phyloP scores from a whole-genome alignment of 352 stramenopile genomes.

The Paralagenidium karlingii region DNA sequence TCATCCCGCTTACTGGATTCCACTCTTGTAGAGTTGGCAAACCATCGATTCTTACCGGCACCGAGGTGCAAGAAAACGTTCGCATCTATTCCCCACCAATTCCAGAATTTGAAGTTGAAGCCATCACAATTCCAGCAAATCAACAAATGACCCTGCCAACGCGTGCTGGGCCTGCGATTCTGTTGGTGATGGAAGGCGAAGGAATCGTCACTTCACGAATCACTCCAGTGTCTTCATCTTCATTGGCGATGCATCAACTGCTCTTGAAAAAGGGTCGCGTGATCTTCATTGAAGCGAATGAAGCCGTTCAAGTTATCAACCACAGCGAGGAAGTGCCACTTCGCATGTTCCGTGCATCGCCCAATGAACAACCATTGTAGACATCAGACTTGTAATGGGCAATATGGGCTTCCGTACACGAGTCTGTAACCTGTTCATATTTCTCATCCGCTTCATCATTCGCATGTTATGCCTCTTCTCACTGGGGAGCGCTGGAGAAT shows the following conservation, averaged over 20 bases:
- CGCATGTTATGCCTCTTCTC: too few species aligned
- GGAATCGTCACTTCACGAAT: background rate
- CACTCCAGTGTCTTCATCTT: too few species aligned
- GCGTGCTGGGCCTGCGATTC: constrained; percentile 30
- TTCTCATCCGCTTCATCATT: too few species aligned
- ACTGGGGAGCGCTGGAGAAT: constrained; percentile 13
- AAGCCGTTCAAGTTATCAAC: constrained; percentile 28
- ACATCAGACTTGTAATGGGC: too few species aligned
- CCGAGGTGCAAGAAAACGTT: constrained; percentile 35
- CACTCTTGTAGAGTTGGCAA: constrained; percentile 34
- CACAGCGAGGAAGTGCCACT: constrained; percentile 18
- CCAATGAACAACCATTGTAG: constrained; percentile 31
- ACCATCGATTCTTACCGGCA: constrained; percentile 35
- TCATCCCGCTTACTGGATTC: background rate
- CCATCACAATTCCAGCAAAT: constrained; percentile 19
- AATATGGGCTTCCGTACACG: background rate
- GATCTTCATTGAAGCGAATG: constrained; percentile 30
- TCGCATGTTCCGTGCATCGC: constrained; percentile 27
- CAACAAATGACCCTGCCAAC: constrained; percentile 19
- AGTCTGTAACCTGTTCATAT: background rate
- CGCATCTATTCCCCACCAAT: constrained; percentile 85
- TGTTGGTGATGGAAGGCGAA: constrained; percentile 29
- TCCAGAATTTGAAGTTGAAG: constrained; percentile 87
- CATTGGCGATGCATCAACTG: too few species aligned
- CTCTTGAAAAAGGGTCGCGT: constrained; percentile 23